Base-by-base conservation (phyloP, 2,329 filamentous ascomycete genomes). In the Ophiostoma montium region DNA sequence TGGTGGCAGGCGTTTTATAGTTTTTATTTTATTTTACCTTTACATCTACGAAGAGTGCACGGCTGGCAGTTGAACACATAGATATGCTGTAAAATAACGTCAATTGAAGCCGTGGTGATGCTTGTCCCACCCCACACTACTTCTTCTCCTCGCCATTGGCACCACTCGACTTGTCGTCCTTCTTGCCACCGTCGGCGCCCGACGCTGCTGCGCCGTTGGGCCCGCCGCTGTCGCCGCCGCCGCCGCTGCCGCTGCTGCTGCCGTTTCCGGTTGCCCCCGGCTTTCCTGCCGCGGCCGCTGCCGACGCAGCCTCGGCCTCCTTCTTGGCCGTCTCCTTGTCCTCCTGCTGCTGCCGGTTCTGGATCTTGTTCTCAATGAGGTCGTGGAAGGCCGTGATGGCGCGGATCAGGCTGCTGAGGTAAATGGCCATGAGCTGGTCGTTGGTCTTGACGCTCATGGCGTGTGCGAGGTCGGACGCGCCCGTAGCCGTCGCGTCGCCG, bases 391-490 rank as follows among this genome's bases (percentile, higher is more conserved):
- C 92, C 12, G 92, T 96, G 62, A 98, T 98, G 50, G 92, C 92
- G 53, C 92, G 79, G 67, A 98, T 96, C 71, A 96, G 71, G 70
- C 86, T 94, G 69, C 86, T 94, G 49, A 98, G 75, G 67, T 98
- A 98, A 65, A 98, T 96, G 47, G 89, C 81, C 86, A 98, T 95
- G 56, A 98, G 78, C 70, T 98, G 92, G 65, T 98, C 92, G 62
- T 98, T 98, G 52, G 90, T 96, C 78, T 98, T 98, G 70, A 95
- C 80, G 68, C 87, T 94, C 88, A 98, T 95, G 33, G 92, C 89
- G 54, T 92, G 78, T n/a, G 88, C 84, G 48, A 98, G 74, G 65
- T 96, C 92, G 61, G 84, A 82, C 59, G 88, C 87, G 58, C 71
- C 46, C 38, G 81, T 80, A 5, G 74, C 68, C 39, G 74, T 72